phyloP scores from a whole-genome alignment of 139 green algal species.

The Coelastrella sp. region DNA sequence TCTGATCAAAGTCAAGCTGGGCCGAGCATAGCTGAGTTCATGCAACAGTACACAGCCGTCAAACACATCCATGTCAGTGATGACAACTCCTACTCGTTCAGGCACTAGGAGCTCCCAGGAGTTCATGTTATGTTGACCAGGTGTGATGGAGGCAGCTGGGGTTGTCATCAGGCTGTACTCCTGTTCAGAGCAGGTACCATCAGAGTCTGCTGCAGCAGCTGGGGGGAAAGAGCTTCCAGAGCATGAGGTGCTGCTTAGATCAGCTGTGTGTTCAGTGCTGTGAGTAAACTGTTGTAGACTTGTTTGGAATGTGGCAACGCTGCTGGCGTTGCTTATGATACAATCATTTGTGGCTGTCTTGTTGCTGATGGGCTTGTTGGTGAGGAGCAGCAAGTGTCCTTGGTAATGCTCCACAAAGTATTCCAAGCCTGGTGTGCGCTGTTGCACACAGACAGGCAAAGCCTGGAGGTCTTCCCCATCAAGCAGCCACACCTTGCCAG shows the following conservation, averaged over 20 bases:
- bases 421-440: slow-evolving; percentile 62
- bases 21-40: slow-evolving; percentile 43
- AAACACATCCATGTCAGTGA: slow-evolving; percentile 80
- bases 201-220: not conserved
- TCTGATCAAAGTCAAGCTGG: slow-evolving; percentile 25
- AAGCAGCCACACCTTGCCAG: slow-evolving; percentile 77
- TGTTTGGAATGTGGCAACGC: not conserved
- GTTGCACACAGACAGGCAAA: slow-evolving; percentile 54
- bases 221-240: no score
- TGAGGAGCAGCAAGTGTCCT: slow-evolving; percentile 55
- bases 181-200: not conserved
- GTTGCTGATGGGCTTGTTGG: slow-evolving; percentile 41
- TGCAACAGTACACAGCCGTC: slow-evolving; percentile 56
- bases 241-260: no score
- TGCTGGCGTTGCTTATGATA: not conserved
- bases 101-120: slow-evolving; percentile 61
- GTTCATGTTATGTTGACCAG: not conserved
- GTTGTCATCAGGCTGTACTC: slow-evolving; percentile 21
- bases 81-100: slow-evolving; percentile 8
- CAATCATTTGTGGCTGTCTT: not conserved
- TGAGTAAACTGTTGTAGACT: not conserved
- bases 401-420: slow-evolving; percentile 84
- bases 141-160: slow-evolving; percentile 26
- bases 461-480: slow-evolving; percentile 23
- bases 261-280: not conserved